phyloP scores from a whole-genome alignment of 768 basidiomycete species.

The Naganishia kalamii region DNA sequence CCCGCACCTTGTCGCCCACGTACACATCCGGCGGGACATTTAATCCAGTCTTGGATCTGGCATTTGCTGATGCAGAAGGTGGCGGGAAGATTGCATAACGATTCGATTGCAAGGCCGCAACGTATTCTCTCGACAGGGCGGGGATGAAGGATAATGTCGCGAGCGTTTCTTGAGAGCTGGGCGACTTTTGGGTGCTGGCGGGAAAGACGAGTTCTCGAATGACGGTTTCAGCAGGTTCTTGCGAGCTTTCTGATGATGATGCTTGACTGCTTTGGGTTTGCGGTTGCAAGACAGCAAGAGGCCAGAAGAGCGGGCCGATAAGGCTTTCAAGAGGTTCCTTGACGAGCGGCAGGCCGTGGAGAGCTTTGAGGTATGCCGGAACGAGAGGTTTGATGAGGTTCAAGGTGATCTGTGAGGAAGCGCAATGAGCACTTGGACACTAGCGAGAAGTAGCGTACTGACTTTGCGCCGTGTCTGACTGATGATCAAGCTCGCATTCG shows the following conservation, averaged over 20 bases:
- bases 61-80: conserved; percentile 26
- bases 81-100: conserved; percentile 33
- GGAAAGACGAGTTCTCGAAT: conserved; percentile 9
- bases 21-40: conserved; percentile 31
- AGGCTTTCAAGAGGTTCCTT: neutral
- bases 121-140: conserved; percentile 1
- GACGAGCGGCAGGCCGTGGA: neutral
- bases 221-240: conserved; percentile 3
- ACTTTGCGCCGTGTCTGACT: conserved; percentile 26
- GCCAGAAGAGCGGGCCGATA: conserved; percentile 13
- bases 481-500: conserved; percentile 8
- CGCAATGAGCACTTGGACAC: neutral
- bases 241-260: conserved; percentile 2
- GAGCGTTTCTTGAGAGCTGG: neutral
- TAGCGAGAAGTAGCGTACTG: neutral
- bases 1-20: conserved; percentile 29
- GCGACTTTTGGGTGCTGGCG: neutral
- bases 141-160: neutral
- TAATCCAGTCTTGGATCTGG: conserved; percentile 15
- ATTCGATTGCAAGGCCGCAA: conserved; percentile 19
- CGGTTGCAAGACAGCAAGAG: conserved; percentile 6
- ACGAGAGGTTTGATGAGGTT: conserved; percentile 6
- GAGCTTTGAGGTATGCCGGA: conserved; percentile 5
- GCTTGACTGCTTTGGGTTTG: conserved; percentile 14
- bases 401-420: conserved; percentile 7